Percentiles rank a stretch among this genome's conserved stretches.
Evolutionary conservation across 208 protist species (phyloP).

Genomic region (Strigomonas galati): DNA sequence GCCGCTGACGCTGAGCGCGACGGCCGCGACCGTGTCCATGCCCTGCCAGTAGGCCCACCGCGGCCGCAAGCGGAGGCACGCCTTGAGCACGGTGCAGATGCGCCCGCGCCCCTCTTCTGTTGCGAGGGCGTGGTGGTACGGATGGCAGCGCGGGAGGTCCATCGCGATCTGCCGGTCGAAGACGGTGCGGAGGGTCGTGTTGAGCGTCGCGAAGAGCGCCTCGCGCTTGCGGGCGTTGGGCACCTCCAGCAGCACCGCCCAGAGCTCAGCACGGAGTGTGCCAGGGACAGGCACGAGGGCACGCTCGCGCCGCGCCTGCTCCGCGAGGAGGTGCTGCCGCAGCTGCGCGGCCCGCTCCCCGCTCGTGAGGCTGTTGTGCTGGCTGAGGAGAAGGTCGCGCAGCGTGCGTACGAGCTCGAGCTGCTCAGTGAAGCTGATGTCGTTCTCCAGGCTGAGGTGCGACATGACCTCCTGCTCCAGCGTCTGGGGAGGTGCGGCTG

Average conservation of each 20-base stretch:
- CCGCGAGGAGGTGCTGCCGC: conserved; percentile 25
- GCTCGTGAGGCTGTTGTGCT: neutral
- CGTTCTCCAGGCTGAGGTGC: conserved; percentile 24
- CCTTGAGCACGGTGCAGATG: conserved; percentile 76
- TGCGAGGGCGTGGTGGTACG: conserved; percentile 88
- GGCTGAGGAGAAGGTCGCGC: conserved; percentile 19
- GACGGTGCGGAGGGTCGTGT: neutral
- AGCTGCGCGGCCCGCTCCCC: conserved; percentile 15
- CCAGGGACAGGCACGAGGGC: conserved; percentile 48
- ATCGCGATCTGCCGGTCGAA: conserved; percentile 90
- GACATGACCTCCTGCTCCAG: conserved; percentile 22
- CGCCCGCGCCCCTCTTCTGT: conserved; percentile 65
- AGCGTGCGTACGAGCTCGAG: conserved; percentile 25
- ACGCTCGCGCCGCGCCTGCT: neutral
- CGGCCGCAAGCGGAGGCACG: conserved; percentile 60
- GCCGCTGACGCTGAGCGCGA: conserved; percentile 67
- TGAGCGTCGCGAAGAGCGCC: conserved; percentile 10
- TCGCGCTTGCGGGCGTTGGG: conserved; percentile 28
- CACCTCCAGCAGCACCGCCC: conserved; percentile 85
- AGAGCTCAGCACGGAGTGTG: conserved; percentile 82
- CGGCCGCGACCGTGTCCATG: conserved; percentile 90
- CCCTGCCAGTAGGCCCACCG: conserved; percentile 90
- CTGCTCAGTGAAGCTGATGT: conserved; percentile 35
- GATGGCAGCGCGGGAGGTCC: conserved; percentile 94
- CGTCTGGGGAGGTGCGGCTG: no score